Percentiles rank a stretch among this genome's conserved stretches.
phyloP scores from a whole-genome alignment of 257 asterid species.

The Solanum paucissectum region DNA sequence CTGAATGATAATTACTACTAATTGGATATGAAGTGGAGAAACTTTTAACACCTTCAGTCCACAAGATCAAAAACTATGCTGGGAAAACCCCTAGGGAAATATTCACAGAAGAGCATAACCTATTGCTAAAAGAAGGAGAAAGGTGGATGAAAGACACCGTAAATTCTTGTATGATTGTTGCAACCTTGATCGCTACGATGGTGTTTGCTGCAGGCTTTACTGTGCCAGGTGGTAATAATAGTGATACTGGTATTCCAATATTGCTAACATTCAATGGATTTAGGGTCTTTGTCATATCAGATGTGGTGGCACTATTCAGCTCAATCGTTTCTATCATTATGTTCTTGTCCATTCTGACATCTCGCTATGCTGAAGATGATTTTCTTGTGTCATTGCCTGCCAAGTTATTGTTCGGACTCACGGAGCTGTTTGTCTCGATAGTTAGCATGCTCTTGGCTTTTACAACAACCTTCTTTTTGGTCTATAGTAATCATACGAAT shows the following conservation, averaged over 20 bases:
- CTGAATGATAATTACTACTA: background rate
- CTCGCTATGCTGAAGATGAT: background rate
- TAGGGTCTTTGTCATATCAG: constrained; percentile 11
- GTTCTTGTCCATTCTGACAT: constrained; percentile 6
- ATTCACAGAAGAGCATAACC: constrained; percentile 13
- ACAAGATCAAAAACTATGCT: background rate
- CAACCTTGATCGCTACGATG: constrained; percentile 24
- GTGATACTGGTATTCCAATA: constrained; percentile 7
- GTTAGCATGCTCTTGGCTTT: background rate
- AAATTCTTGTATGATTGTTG: constrained; percentile 27
- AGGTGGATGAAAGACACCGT: constrained; percentile 31
- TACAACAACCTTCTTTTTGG: constrained; percentile 2
- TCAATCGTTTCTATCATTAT: constrained; percentile 1
- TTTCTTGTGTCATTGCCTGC: constrained; percentile 1
- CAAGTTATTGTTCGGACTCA: background rate
- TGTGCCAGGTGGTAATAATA: constrained; percentile 22
- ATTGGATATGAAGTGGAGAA: background rate
- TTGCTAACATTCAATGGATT: background rate
- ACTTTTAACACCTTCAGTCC: constrained; percentile 5
- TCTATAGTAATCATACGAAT: background rate
- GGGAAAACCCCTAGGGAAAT: constrained; percentile 2
- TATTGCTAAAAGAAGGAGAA: constrained; percentile 15
- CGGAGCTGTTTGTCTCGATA: background rate
- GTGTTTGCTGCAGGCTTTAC: constrained; percentile 28
- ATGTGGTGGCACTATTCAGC: constrained; percentile 1